Base-by-base conservation (phyloP, 345 rosid species). In the Anacardium occidentale region DNA sequence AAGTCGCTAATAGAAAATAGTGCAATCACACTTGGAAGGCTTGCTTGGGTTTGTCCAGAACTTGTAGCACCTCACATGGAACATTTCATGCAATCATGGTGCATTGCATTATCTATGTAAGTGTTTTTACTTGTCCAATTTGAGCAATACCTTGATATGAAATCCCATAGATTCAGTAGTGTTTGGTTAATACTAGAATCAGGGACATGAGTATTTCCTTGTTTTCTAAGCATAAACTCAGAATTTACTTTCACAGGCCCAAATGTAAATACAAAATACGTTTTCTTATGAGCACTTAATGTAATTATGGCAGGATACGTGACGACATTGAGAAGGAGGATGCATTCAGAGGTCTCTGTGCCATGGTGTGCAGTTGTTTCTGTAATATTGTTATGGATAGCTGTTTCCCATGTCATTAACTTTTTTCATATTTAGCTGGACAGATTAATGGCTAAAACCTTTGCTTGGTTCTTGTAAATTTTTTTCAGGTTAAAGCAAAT, bases 321-420 rank as follows among this genome's bases (percentile, higher is more conserved):
- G 99, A 95, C 86, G 99, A 93, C 78, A 77, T 86, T 75, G 99
- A 95, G 83, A 95, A 95, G 81, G 99, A 95, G 77, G 99, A 95
- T 85, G 97, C 99, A 14, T 95, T 95, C 78, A 83, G 88, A 62
- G 99, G 99, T 78, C 87, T 95, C 52, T 95, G 98, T 85, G 98
- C 99, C 68, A 85, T 93, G 93, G 99, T 95, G 81, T 64, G 77
- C 54, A 52, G 29, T 42, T 75, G 22, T 64, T 73, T 67, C 45
- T n/a, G 7, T 51, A 20, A 53, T 42, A 17, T 24, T 74, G 13
- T 0, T 24, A 55, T 51, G 48, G n/a, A 68, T 44, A 37, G 12
- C 20, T 50, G 37, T 18, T 40, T 62, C 13, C 40, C 50, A 1
- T 40, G n/a, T 37, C 37, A 3, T 62, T 20, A 18, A 15, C 40